These are phyloP conservation scores for Melaleuca quinquenervia DNA, from an alignment of 345 rosid genomes.

Conservation along the genomic window DNA sequence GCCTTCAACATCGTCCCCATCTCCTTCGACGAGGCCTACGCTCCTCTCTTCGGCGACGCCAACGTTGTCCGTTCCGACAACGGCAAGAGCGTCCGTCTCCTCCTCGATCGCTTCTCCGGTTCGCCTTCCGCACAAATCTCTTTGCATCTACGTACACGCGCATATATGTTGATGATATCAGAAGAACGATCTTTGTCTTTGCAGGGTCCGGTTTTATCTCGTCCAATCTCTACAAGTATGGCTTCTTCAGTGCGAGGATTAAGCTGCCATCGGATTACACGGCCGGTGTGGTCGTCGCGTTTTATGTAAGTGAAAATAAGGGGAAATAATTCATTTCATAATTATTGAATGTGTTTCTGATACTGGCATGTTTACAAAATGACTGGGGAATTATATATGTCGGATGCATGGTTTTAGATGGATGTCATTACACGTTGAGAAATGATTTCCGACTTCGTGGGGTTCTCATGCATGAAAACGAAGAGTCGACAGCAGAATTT, in stretches of 20 bases:
- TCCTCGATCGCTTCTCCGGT: constrained; percentile 81
- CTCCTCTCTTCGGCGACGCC: constrained; percentile 74
- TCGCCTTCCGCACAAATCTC: not conserved
- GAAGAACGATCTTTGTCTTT: not conserved
- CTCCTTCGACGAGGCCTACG: constrained; percentile 69
- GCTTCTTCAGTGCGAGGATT: constrained; percentile 80
- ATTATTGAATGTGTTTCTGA: not conserved
- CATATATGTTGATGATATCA: not conserved
- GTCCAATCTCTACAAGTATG: constrained; percentile 68
- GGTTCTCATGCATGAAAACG: not conserved
- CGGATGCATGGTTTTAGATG: not conserved
- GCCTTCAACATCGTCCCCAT: constrained; percentile 43
- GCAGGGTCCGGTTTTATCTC: constrained; percentile 89
- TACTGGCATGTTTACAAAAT: not conserved
- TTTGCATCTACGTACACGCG: not conserved
- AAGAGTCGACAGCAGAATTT: not conserved
- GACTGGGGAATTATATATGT: not conserved
- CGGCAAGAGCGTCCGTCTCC: constrained; percentile 67
- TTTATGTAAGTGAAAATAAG: constrained; percentile 42
- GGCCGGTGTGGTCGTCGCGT: constrained; percentile 85
- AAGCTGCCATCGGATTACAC: constrained; percentile 77
- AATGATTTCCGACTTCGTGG: not conserved
- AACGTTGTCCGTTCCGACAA: constrained; percentile 77
- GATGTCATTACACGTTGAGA: not conserved
- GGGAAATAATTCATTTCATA: not conserved